Percentiles rank a stretch among this genome's conserved stretches.
Evolutionary conservation across 805 yeast species (phyloP).

Genomic region (Debaryomyces prosopidis): DNA sequence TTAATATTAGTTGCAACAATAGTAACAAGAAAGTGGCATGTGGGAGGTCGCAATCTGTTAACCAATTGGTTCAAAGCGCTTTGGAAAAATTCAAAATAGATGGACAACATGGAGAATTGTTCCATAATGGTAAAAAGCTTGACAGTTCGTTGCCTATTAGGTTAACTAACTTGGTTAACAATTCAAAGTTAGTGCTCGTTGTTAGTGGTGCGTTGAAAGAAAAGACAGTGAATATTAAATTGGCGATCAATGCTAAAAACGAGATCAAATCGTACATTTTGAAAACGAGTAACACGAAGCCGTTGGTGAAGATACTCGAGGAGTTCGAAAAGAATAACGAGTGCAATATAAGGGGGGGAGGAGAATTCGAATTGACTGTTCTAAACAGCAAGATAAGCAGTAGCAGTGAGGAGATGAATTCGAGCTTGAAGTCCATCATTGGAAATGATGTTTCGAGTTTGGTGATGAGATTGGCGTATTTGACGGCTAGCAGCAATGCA

Average conservation of each 20-base stretch:
- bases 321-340: slow-evolving; percentile 3
- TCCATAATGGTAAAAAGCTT: slow-evolving; percentile 27
- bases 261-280: slow-evolving; percentile 4
- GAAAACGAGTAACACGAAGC: slow-evolving; percentile 1
- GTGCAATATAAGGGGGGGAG: neutral
- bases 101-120: slow-evolving; percentile 21
- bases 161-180: slow-evolving; percentile 31
- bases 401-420: neutral
- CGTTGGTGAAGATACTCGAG: slow-evolving; percentile 3
- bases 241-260: slow-evolving; percentile 9
- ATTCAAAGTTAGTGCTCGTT: slow-evolving; percentile 29
- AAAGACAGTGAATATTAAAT: slow-evolving; percentile 17
- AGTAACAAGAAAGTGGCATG: slow-evolving; percentile 28
- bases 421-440: slow-evolving; percentile 16
- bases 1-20: slow-evolving; percentile 25
- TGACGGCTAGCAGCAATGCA: slow-evolving; percentile 10
- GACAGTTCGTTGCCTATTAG: slow-evolving; percentile 34
- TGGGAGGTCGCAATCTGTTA: slow-evolving; percentile 24
- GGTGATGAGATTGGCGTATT: slow-evolving; percentile 24
- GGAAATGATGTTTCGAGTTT: slow-evolving; percentile 20
- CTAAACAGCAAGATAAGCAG: slow-evolving; percentile 10
- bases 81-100: slow-evolving; percentile 27
- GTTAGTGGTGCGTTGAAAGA: slow-evolving; percentile 5
- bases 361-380: slow-evolving; percentile 10
- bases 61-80: slow-evolving; percentile 22